Conservation (phyloP, 495 filamentous ascomycete species). For the Daldinia childiae region DNA sequence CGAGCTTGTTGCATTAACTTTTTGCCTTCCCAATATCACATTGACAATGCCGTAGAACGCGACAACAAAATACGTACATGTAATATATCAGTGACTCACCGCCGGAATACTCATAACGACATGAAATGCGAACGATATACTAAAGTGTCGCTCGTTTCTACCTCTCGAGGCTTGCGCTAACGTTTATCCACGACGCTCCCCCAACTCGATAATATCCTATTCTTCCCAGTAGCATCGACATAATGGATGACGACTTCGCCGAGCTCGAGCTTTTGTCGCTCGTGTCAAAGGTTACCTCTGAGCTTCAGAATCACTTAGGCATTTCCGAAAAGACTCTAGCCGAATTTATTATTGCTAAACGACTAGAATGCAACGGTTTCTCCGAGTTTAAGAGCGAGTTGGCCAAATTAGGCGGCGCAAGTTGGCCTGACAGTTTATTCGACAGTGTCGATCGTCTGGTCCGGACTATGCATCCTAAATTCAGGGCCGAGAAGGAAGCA, state of each 20-base stretch:
- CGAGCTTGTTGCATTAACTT: not conserved
- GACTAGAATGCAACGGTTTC: conserved; percentile 74
- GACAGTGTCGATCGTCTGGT: conserved; percentile 92
- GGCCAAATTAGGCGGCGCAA: conserved; percentile 78
- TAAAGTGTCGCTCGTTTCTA: conserved; percentile 29
- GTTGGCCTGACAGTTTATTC: conserved; percentile 88
- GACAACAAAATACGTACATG: not conserved
- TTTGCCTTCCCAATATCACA: not conserved
- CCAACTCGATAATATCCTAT: not conserved
- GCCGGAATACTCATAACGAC: not conserved
- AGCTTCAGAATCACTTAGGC: conserved; percentile 92
- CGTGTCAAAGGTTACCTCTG: conserved; percentile 92
- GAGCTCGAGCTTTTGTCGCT: conserved; percentile 92
- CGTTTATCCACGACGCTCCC: not conserved
- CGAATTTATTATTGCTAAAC: conserved; percentile 93
- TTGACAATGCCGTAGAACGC: not conserved
- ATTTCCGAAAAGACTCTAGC: conserved; percentile 93
- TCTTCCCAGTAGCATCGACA: conserved; percentile 21
- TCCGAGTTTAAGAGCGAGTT: conserved; percentile 73
- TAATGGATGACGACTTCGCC: conserved; percentile 85
- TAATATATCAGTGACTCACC: conserved; percentile 1
- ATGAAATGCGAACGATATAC: conserved; percentile 23
- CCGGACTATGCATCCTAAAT: conserved; percentile 87
- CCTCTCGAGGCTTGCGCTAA: conserved; percentile 13
- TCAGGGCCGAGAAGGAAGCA: conserved; percentile 62